Conservation (phyloP, 2,329 filamentous ascomycete genomes). For the Aspergillus udagawae region DNA sequence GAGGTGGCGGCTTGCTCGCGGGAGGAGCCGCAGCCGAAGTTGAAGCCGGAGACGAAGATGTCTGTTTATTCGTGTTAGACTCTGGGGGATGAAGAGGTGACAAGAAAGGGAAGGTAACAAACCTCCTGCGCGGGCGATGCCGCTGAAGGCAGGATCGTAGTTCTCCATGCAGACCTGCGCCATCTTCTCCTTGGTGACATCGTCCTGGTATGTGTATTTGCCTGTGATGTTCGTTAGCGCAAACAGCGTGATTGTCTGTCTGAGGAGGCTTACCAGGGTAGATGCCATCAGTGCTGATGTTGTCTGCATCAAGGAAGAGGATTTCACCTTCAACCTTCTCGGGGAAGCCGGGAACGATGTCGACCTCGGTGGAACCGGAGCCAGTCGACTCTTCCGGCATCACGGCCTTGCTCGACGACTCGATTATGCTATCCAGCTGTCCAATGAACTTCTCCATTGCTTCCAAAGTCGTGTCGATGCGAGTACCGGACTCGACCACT, state of each 20-base stretch:
- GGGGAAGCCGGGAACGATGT: conserved; percentile 66
- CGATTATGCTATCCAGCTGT: conserved; percentile 62
- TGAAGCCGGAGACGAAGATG: conserved; percentile 80
- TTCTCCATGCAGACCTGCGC: conserved; percentile 89
- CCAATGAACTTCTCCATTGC: conserved; percentile 68
- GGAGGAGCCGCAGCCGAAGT: conserved; percentile 80
- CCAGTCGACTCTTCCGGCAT: neutral
- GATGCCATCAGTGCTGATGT: conserved; percentile 88
- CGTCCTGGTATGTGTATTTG: conserved; percentile 89
- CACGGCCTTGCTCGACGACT: neutral
- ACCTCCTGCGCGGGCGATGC: conserved; percentile 55
- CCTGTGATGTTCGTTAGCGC: conserved; percentile 27
- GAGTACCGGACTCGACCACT: conserved; percentile 60
- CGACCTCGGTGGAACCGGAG: neutral
- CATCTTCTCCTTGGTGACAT: conserved; percentile 73
- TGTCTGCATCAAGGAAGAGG: conserved; percentile 78
- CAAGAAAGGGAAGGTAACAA: neutral
- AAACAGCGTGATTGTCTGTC: neutral
- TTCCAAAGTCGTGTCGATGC: conserved; percentile 63
- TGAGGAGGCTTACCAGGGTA: conserved; percentile 57
- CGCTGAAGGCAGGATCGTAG: conserved; percentile 71
- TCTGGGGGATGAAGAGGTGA: neutral
- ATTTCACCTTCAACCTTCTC: conserved; percentile 81
- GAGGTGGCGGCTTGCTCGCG: conserved; percentile 87
- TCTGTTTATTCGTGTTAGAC: conserved; percentile 43